Evolutionary conservation across 495 filamentous ascomycete genomes (phyloP).

Genomic region (Penicillium bovifimosum): DNA sequence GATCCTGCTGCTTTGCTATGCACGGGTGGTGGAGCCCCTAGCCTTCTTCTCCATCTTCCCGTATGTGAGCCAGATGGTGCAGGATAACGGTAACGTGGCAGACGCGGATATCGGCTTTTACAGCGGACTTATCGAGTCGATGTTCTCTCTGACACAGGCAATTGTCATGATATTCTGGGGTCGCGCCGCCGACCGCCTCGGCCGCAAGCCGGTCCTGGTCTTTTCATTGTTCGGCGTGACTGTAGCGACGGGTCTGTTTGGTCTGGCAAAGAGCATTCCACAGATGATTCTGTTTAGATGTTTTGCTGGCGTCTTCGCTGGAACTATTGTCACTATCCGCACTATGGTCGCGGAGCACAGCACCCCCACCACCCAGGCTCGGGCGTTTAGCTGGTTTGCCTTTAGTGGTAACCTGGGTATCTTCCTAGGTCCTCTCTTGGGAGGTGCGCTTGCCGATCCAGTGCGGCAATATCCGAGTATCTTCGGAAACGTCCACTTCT

Average conservation of each 20-base stretch:
- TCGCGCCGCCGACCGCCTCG: slow-evolving; percentile 55
- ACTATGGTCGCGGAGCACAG: slow-evolving; percentile 68
- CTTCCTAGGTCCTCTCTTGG: slow-evolving; percentile 60
- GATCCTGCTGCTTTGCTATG: slow-evolving; percentile 61
- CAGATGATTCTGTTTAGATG: slow-evolving; percentile 66
- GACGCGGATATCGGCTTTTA: slow-evolving; percentile 65
- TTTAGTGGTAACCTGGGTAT: slow-evolving; percentile 66
- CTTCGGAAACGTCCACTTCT: slow-evolving; percentile 52
- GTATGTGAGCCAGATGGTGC: slow-evolving; percentile 67
- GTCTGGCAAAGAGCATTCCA: slow-evolving; percentile 51
- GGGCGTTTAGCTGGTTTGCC: slow-evolving; percentile 67
- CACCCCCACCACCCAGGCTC: slow-evolving; percentile 58
- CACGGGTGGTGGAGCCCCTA: slow-evolving; percentile 63
- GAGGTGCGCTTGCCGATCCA: slow-evolving; percentile 57
- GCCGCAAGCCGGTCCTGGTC: slow-evolving; percentile 63
- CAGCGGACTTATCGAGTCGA: slow-evolving; percentile 64
- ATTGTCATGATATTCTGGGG: slow-evolving; percentile 59
- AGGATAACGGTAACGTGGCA: slow-evolving; percentile 49
- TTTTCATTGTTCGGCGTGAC: slow-evolving; percentile 55
- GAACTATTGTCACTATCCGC: slow-evolving; percentile 62
- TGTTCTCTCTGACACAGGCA: slow-evolving; percentile 65
- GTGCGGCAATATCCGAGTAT: slow-evolving; percentile 48
- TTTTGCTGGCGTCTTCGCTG: slow-evolving; percentile 61
- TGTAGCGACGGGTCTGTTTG: slow-evolving; percentile 54
- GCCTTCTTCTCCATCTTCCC: slow-evolving; percentile 73